Base-by-base conservation (phyloP, 2,329 filamentous ascomycete genomes). In the Ampelomyces quisqualis region DNA sequence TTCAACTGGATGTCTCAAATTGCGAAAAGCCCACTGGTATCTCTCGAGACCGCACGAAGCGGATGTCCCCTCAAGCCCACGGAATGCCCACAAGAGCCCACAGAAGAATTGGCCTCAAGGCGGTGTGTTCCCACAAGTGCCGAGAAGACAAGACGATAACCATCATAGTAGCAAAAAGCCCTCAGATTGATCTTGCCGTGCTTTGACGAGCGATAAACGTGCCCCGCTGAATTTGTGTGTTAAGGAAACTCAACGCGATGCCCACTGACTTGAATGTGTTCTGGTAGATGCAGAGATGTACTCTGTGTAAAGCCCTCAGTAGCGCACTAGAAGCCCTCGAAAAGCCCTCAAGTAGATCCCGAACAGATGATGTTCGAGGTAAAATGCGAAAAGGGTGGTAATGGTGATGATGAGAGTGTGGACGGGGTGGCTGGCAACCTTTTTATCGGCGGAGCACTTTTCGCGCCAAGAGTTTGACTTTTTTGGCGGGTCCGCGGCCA, bases 91-190 rank as follows among this genome's bases (percentile, higher is more conserved):
- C 65, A 66, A 67, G 62, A 65, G 71, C 71, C 70, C 71, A 73
- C 71, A 70, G 65, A 67, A 61, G 62, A 65, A 66, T 57, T 58
- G 53, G 51, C 52, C 62, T 69, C 70, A 66, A 71, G 74, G 73
- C 73, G 53, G 45, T 49, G 74, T 74, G 74, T 76, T 75, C 73
- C 74, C 74, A 75, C 74, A 77, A 72, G 64, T 48, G 72, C 73
- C 72, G 65, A 71, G 70, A 70, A 68, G 58, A 64, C 67, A 67
- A 69, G 52, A 66, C 54, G 53, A 57, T 64, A 64, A 64, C 61
- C 67, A 65, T 67, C 66, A 58, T 58, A 68, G 60, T 64, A 64
- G 60, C 62, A 53, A 58, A 62, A 64, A 63, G 65, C 64, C 60
- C 60, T 64, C 62, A 67, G 59, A 54, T 64, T 59, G 48, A 65